Evolutionary conservation across 2,329 filamentous ascomycete genomes (phyloP).

Genomic region (Diaporthe sp.): DNA sequence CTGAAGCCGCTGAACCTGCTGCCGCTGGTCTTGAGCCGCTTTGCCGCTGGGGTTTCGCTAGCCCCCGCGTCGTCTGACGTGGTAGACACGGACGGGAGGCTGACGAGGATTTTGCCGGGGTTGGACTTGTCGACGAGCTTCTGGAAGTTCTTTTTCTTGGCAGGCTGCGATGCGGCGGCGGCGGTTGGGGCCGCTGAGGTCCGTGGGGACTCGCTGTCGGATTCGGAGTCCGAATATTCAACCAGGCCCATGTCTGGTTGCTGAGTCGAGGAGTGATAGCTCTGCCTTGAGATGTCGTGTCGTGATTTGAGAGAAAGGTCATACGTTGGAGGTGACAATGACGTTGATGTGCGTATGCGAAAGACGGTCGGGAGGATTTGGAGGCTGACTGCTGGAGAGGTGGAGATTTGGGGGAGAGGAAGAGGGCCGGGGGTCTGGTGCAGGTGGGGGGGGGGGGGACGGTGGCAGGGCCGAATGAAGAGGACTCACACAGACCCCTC

Average conservation of each 20-base stretch:
- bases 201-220: slow-evolving; percentile 64
- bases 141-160: slow-evolving; percentile 75
- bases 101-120: slow-evolving; percentile 87
- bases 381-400: no score
- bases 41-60: slow-evolving; percentile 74
- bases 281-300: neutral
- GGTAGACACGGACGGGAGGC: slow-evolving; percentile 71
- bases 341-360: neutral
- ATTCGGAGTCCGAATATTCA: slow-evolving; percentile 86
- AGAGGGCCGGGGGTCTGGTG: neutral
- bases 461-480: neutral
- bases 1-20: slow-evolving; percentile 86
- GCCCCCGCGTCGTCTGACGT: slow-evolving; percentile 53
- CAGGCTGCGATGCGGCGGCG: slow-evolving; percentile 39
- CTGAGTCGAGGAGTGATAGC: neutral
- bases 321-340: neutral
- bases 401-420: no score
- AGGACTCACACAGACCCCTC: neutral
- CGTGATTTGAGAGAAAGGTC: neutral
- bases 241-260: slow-evolving; percentile 77
- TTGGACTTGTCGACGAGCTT: slow-evolving; percentile 87
- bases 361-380: neutral
- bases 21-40: slow-evolving; percentile 74
- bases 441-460: neutral
- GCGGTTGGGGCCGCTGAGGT: slow-evolving; percentile 32